Evolutionary conservation across 2,329 filamentous ascomycete species (phyloP).

Genomic region (Cadophora luteo-olivacea): DNA sequence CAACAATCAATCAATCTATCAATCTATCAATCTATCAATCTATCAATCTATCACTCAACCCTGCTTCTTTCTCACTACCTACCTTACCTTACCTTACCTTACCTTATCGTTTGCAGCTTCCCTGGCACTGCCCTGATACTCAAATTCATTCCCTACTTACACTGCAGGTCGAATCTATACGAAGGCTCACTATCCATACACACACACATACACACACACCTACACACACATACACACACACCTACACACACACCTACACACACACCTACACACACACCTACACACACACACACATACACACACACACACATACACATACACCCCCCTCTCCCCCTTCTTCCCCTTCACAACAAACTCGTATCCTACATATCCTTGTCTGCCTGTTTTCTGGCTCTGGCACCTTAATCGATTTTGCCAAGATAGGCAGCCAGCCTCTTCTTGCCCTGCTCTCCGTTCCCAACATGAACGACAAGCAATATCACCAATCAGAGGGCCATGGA

Average conservation of each 20-base stretch:
- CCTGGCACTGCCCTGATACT: too few relatives aligned
- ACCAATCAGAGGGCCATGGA: not conserved
- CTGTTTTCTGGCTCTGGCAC: not conserved
- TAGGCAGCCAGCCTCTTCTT: constrained; percentile 1
- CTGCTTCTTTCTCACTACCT: too few relatives aligned
- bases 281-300: not conserved
- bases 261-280: too few relatives aligned
- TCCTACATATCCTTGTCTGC: not conserved
- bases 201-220: not conserved
- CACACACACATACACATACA: not conserved
- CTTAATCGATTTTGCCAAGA: not conserved
- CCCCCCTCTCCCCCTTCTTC: too few relatives aligned
- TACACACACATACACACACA: not conserved
- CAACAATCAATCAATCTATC: not conserved
- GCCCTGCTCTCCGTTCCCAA: not conserved
- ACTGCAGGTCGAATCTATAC: not conserved
- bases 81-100: too few relatives aligned
- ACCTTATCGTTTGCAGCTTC: too few relatives aligned
- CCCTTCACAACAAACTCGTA: not conserved
- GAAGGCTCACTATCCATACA: not conserved
- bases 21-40: too few relatives aligned
- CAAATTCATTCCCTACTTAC: too few relatives aligned
- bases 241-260: not conserved
- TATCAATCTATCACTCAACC: too few relatives aligned
- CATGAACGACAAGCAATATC: not conserved